phyloP scores from a whole-genome alignment of 805 yeast species.

The Candida sanyiensis region DNA sequence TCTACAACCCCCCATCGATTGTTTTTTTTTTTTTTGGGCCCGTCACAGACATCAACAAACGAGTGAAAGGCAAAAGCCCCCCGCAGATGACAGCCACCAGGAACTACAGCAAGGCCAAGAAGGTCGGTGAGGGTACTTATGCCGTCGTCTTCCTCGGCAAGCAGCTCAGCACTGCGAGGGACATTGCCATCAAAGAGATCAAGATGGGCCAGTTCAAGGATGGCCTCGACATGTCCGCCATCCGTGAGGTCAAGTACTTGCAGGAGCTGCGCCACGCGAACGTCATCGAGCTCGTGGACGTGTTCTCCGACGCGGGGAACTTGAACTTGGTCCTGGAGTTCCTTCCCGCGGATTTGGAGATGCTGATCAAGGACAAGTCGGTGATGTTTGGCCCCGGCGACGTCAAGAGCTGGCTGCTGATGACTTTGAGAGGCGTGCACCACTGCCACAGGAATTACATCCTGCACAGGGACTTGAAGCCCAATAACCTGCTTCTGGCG shows the following conservation, averaged over 20 bases:
- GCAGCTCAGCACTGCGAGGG: slow-evolving; percentile 46
- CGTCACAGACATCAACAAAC: not conserved
- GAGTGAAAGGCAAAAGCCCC: too few species aligned
- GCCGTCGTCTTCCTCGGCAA: slow-evolving; percentile 91
- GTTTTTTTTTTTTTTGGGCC: not conserved
- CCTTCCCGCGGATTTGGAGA: slow-evolving; percentile 87
- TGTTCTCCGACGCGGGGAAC: slow-evolving; percentile 58
- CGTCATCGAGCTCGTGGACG: slow-evolving; percentile 85
- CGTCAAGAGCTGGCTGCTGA: slow-evolving; percentile 87
- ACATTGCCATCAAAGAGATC: slow-evolving; percentile 91
- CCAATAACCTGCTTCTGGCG: slow-evolving; percentile 81
- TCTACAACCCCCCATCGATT: not conserved
- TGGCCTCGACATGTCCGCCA: slow-evolving; percentile 96
- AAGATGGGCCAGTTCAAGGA: slow-evolving; percentile 92
- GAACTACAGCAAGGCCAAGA: slow-evolving; percentile 37
- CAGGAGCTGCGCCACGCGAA: slow-evolving; percentile 77
- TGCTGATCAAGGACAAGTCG: slow-evolving; percentile 73
- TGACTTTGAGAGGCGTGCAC: slow-evolving; percentile 91
- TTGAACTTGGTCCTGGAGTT: slow-evolving; percentile 89
- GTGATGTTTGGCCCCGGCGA: slow-evolving; percentile 80
- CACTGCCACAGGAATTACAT: slow-evolving; percentile 92
- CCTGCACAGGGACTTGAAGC: slow-evolving; percentile 89
- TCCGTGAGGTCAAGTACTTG: slow-evolving; percentile 84
- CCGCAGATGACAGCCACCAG: not conserved
- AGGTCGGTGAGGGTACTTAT: slow-evolving; percentile 98